Evolutionary conservation across 768 basidiomycete species (phyloP), one percentile per base, ranked within the genome.

Genomic region (Clitopilus passeckerianus): DNA sequence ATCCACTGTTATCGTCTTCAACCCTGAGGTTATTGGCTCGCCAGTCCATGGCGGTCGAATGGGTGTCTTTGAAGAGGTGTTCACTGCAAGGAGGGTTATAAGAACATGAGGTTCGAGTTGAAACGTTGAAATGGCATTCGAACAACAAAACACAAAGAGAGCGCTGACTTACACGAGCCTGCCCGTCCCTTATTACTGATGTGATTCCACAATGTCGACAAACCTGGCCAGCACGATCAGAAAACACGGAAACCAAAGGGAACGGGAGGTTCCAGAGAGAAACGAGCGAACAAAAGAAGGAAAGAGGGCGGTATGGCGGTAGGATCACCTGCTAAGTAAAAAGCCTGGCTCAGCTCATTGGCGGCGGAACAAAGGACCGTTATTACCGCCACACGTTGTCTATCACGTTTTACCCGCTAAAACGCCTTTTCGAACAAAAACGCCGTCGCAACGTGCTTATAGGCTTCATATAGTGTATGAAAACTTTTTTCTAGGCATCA

Each of bases 321-420:
- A 68, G 61, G 66, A 66, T 70, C 65, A 71, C 70, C 68, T 59
- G 59, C 62, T 58, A 56, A 65, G 65, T 65, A 61, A 68, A 68
- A 69, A 71, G 68, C 72, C 71, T 68, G 68, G 68, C 66, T 65
- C 64, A 65, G 62, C 64, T 57, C 64, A 65, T 60, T 60, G 57
- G 62, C 60, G 62, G 63, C 61, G 63, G 64, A 63, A 65, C 64
- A 65, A 63, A 65, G 70, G 66, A 66, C 67, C 46, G 46, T 18
- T 23, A 68, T 68, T 65, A 63, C 59, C 59, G 50, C 61, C 61
- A 63, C 70, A 70, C 71, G 70, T 70, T 69, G 60, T 57, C 24
- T 22, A 63, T 67, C 64, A 67, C 66, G 62, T 59, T 62, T 34
- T 54, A 43, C 22, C 22, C 60, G 59, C 61, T 58, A 61, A 54